These are phyloP conservation scores for Solanum sejunctum DNA, from an alignment of 257 asterid genomes.

Conservation along the genomic window DNA sequence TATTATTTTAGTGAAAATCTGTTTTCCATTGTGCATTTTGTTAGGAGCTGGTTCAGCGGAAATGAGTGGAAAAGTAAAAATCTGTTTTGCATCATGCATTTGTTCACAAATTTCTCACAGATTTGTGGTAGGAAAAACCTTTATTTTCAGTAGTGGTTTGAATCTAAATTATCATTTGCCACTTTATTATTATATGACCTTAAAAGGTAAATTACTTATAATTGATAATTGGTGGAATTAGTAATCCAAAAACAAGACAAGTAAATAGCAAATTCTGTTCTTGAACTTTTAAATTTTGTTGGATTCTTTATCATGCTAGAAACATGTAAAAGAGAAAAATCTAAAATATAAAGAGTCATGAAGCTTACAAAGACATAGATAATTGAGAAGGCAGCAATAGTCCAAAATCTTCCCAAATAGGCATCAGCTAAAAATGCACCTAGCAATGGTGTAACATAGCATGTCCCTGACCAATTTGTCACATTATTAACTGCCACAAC, in stretches of 20 bases:
- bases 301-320: neutral
- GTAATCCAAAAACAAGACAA: neutral
- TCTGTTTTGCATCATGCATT: too few relatives aligned
- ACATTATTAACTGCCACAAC: conserved; percentile 46
- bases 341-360: neutral
- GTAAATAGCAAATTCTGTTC: neutral
- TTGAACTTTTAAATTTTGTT: neutral
- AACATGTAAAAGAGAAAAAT: neutral
- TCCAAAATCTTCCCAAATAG: conserved; percentile 72
- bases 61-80: too few relatives aligned
- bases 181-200: neutral
- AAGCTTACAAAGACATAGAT: conserved; percentile 42
- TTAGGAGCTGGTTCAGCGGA: too few relatives aligned
- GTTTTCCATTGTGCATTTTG: too few relatives aligned
- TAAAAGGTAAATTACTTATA: neutral
- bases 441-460: conserved; percentile 53
- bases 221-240: neutral
- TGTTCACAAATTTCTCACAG: too few relatives aligned
- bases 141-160: neutral
- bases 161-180: neutral
- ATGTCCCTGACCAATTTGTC: conserved; percentile 71
- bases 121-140: too few relatives aligned
- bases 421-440: conserved; percentile 73
- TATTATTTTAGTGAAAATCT: too few relatives aligned
- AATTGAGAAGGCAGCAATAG: conserved; percentile 49